Percentiles rank a stretch among this genome's conserved stretches.
These are phyloP conservation scores for Selaginella tamariscina DNA, from an alignment of 75 land plant species.

Conservation along the genomic window DNA sequence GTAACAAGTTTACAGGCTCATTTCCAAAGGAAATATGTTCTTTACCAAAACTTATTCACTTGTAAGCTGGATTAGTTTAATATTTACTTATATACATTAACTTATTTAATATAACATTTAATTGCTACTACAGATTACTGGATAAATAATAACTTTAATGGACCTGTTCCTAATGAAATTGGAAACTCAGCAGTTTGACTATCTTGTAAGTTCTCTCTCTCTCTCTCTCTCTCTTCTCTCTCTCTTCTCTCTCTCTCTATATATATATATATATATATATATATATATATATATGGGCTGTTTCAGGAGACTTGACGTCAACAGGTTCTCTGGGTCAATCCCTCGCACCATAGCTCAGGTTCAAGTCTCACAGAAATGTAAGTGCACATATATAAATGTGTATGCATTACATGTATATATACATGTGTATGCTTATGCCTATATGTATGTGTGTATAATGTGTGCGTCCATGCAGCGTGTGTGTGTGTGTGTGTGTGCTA, in stretches of 20 bases:
- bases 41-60: background rate
- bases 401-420: background rate
- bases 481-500: background rate
- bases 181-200: conserved; percentile 49
- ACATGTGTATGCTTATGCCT: too few relatives aligned
- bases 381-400: background rate
- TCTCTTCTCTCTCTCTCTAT: background rate
- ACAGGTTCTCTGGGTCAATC: background rate
- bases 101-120: too few relatives aligned
- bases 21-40: conserved; percentile 29
- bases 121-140: conserved; percentile 17
- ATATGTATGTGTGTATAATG: background rate
- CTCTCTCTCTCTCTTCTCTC: background rate
- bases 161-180: conserved; percentile 44
- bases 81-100: too few relatives aligned
- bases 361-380: background rate
- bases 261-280: background rate
- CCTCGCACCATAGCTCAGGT: background rate
- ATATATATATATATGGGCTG: background rate
- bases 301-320: conserved; percentile 15
- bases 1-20: conserved; percentile 51
- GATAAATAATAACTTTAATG: conserved; percentile 52
- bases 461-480: background rate
- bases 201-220: conserved; percentile 34
- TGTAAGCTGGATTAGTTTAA: too few relatives aligned